Base-by-base conservation (phyloP, 2,329 filamentous ascomycete genomes). In the Rhexocercosporidium sp. region DNA sequence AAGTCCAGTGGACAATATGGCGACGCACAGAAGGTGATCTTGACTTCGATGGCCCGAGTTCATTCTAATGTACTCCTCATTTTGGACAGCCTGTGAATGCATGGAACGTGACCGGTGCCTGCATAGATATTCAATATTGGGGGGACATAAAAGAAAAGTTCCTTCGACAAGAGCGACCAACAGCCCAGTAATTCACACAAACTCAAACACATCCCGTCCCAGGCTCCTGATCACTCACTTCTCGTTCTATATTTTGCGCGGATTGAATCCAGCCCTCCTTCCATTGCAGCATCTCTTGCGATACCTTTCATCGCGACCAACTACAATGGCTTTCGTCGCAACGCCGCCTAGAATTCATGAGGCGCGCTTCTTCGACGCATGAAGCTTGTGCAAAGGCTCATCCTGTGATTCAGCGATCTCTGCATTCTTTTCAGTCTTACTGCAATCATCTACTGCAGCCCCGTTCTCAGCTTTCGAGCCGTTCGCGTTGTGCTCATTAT, bases 1-100 rank as follows among this genome's bases (percentile, higher is more conserved):
- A 53, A 41, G 60, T 62, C 34, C 34, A 53, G 34, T 62, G 60
- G 60, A 62, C 46, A 18, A 44, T 62, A 54, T 62, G 60, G 60
- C 47, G 60, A 39, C 34, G 60, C 16, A 20, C n/a, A 6, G 53
- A 56, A 22, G 9, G 9, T 18, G 29, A 62, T 31, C 11, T 16
- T 20, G 31, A 18, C 20, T 2, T 16, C 25, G 34, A 34, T 31
- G 44, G 27, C 37, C 34, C 16, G n/a, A 25, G n/a, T 39, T 37
- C 27, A 39, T 53, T 62, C 16, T 37, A 29, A 54, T n/a, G 14
- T 6, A 14, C 31, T 34, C 12, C 22, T 29, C 8, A 44, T 29
- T 44, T 22, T 25, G 27, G 37, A 39, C n/a, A 34, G 31, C 37
- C 16, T 11, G 29, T 56, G n/a, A 56, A 22, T 56, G 53, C 18